A percentile compares a stretch with the other conserved stretches of the same genome.
Conservation (phyloP, 805 yeast genomes). For the Candida railenensis region DNA sequence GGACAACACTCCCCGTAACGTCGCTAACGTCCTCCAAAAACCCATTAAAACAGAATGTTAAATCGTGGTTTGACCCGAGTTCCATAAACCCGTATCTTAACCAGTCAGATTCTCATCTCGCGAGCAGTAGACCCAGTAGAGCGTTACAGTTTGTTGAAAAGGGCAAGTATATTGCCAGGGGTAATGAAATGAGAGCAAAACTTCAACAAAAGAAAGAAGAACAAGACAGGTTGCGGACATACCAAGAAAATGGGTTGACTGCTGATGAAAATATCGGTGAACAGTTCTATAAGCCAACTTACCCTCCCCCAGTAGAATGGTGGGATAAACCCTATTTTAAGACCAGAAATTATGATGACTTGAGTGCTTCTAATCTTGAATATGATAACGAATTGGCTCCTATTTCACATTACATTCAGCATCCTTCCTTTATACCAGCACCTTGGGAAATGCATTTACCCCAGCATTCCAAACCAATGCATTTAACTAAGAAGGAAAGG, state of each 20-base stretch:
- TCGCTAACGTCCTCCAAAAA: constrained; percentile 23
- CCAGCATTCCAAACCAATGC: constrained; percentile 39
- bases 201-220: constrained; percentile 28
- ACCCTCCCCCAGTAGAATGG: constrained; percentile 79
- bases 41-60: constrained; percentile 27
- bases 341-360: constrained; percentile 32
- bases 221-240: constrained; percentile 6
- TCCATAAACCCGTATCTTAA: constrained; percentile 39
- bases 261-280: constrained; percentile 60
- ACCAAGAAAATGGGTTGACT: constrained; percentile 39
- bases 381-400: constrained; percentile 45
- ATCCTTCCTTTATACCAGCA: constrained; percentile 67
- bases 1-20: constrained; percentile 26
- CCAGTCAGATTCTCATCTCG: constrained; percentile 13
- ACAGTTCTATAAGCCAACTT: constrained; percentile 42
- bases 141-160: constrained; percentile 50
- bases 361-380: constrained; percentile 22
- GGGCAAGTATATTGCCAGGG: constrained; percentile 64
- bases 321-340: constrained; percentile 72
- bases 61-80: constrained; percentile 30
- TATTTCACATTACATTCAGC: constrained; percentile 73
- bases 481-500: constrained; percentile 73
- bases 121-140: constrained; percentile 4
- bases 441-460: constrained; percentile 53
- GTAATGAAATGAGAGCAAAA: constrained; percentile 48